These are phyloP conservation scores for Zelopaecilomyces penicillatus DNA, from an alignment of 2,329 filamentous ascomycete genomes.

Conservation along the genomic window DNA sequence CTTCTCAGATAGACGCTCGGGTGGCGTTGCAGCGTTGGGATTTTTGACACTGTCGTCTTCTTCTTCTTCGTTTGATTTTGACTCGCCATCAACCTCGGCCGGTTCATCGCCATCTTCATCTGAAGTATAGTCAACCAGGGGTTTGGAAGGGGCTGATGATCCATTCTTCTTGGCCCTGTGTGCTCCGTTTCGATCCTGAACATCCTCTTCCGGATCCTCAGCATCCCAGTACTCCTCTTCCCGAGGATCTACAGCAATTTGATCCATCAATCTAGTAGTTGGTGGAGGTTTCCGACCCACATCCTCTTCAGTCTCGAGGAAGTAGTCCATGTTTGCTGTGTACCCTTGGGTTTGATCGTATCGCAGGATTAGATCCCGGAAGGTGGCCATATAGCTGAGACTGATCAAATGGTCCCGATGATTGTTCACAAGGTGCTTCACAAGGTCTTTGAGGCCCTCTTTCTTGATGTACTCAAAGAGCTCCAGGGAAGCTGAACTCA, in stretches of 20 bases:
- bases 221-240: conserved; percentile 94
- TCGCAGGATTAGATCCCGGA: conserved; percentile 63
- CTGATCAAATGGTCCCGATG: conserved; percentile 68
- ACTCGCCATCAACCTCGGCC: conserved; percentile 47
- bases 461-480: conserved; percentile 86
- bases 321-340: conserved; percentile 59
- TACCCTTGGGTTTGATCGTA: conserved; percentile 74
- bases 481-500: conserved; percentile 89
- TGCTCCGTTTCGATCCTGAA: conserved; percentile 63
- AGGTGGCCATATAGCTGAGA: conserved; percentile 79
- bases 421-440: conserved; percentile 75
- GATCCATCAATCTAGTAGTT: conserved; percentile 59
- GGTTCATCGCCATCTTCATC: conserved; percentile 64
- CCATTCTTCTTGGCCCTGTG: conserved; percentile 44
- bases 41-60: conserved; percentile 23
- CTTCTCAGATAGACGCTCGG: conserved; percentile 79
- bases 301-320: conserved; percentile 61
- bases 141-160: conserved; percentile 53
- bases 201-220: conserved; percentile 80
- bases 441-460: conserved; percentile 71
- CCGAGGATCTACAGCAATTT: conserved; percentile 62
- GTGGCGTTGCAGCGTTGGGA: conserved; percentile 41
- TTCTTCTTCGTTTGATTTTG: conserved; percentile 20
- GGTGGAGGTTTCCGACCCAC: conserved; percentile 34
- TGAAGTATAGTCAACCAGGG: conserved; percentile 84